Conservation (phyloP, 2,329 filamentous ascomycete species). For the Aspergillus sergii region DNA sequence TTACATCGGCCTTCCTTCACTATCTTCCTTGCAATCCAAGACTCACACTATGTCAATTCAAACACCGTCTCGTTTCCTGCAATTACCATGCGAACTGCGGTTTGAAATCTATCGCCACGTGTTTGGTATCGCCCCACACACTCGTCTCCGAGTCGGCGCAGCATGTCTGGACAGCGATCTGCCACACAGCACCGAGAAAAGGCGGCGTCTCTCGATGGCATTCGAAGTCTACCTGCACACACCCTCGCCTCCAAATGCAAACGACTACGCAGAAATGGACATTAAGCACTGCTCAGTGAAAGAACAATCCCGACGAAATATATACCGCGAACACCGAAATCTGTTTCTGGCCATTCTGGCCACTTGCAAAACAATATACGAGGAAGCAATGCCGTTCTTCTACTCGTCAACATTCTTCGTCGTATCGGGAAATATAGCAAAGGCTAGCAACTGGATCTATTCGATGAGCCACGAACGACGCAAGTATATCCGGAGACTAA, state of each 20-base stretch:
- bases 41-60: background rate
- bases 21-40: too few species aligned
- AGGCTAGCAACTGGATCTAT: background rate
- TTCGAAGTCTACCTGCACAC: background rate
- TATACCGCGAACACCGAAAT: background rate
- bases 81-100: background rate
- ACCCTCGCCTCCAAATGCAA: background rate
- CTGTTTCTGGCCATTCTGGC: background rate
- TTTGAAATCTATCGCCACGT: background rate
- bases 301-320: background rate
- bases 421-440: background rate
- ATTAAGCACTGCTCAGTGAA: background rate
- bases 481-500: background rate
- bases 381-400: background rate
- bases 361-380: background rate
- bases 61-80: background rate
- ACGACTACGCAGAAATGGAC: background rate
- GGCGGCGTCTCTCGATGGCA: background rate
- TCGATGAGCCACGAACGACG: background rate
- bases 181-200: background rate
- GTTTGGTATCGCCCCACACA: background rate
- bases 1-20: too few species aligned
- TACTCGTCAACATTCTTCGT: background rate
- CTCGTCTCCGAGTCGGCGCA: background rate
- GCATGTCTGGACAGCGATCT: background rate